Percentiles rank a stretch among this genome's conserved stretches.
Evolutionary conservation across 2,329 filamentous ascomycete genomes (phyloP).

Genomic region (Colletotrichum spinosum): DNA sequence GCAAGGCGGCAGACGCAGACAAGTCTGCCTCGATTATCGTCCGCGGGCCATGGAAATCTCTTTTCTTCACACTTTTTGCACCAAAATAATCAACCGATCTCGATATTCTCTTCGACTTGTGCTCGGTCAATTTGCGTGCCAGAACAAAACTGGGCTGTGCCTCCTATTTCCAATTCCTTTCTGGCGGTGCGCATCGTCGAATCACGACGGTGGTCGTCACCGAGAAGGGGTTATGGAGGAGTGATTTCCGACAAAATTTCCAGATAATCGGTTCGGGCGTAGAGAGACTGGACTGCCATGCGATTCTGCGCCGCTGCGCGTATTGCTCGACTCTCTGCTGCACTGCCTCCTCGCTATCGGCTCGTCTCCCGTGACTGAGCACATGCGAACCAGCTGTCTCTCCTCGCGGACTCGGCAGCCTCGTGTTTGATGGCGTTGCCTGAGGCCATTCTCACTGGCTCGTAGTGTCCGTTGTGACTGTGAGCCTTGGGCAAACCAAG

Average conservation of each 20-base stretch:
- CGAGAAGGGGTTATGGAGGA: constrained; percentile 29
- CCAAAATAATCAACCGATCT: constrained; percentile 70
- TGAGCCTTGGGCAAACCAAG: constrained; percentile 2
- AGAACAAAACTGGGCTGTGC: constrained; percentile 56
- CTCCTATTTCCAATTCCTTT: constrained; percentile 39
- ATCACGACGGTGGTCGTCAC: constrained; percentile 26
- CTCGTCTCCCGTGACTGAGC: no score
- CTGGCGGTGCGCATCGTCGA: constrained; percentile 38
- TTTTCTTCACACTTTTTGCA: constrained; percentile 61
- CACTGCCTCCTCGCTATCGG: no score
- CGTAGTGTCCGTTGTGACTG: no score
- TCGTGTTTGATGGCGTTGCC: no score
- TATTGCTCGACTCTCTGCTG: no score
- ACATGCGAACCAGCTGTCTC: no score
- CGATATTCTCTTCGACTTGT: constrained; percentile 58
- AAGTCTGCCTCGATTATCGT: constrained; percentile 2
- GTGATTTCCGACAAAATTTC: constrained; percentile 29
- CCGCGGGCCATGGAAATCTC: constrained; percentile 7
- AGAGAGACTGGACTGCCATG: constrained; percentile 4
- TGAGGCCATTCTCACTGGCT: no score
- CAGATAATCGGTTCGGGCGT: no score
- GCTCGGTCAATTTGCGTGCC: constrained; percentile 71
- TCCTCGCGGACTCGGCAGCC: no score
- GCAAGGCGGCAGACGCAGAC: constrained; percentile 12
- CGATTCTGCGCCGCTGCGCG: not conserved